phyloP scores from a whole-genome alignment of 768 basidiomycete species.

The Kwoniella botswanensis region DNA sequence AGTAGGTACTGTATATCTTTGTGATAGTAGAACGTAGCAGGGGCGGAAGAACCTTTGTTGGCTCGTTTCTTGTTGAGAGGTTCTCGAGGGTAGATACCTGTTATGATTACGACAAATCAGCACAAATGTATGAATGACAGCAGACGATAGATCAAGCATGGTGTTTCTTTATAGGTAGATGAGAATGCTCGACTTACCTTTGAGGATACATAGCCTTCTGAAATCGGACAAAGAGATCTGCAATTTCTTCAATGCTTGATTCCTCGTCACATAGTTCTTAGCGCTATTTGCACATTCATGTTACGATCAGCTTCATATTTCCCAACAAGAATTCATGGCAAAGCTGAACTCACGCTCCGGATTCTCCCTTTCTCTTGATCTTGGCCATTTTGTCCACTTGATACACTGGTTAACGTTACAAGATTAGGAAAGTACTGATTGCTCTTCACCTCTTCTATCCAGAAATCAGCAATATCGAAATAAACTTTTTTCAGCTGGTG shows the following conservation, averaged over 20 bases:
- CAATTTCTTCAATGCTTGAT: slow-evolving; percentile 88
- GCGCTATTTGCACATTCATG: slow-evolving; percentile 42
- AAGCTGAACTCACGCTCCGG: slow-evolving; percentile 56
- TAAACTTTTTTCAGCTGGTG: slow-evolving; percentile 10
- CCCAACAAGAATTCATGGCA: background rate
- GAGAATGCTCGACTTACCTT: slow-evolving; percentile 66
- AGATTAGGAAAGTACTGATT: background rate
- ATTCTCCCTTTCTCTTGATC: slow-evolving; percentile 59
- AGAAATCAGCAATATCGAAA: slow-evolving; percentile 7
- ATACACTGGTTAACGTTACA: no score
- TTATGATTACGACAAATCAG: background rate
- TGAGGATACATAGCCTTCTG: slow-evolving; percentile 92
- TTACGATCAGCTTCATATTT: background rate
- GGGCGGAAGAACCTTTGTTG: slow-evolving; percentile 96
- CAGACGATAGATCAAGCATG: background rate
- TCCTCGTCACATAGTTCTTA: slow-evolving; percentile 72
- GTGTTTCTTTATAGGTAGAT: background rate
- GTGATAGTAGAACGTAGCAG: slow-evolving; percentile 95
- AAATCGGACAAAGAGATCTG: slow-evolving; percentile 98
- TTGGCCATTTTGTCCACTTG: slow-evolving; percentile 54
- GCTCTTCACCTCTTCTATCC: background rate
- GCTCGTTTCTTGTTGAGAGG: slow-evolving; percentile 88
- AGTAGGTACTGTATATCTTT: slow-evolving; percentile 98
- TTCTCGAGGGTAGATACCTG: slow-evolving; percentile 97
- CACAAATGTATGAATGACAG: no score